Base-by-base conservation (phyloP, 1,139 yeast genomes). In the Lodderomyces orthopsilosis region DNA sequence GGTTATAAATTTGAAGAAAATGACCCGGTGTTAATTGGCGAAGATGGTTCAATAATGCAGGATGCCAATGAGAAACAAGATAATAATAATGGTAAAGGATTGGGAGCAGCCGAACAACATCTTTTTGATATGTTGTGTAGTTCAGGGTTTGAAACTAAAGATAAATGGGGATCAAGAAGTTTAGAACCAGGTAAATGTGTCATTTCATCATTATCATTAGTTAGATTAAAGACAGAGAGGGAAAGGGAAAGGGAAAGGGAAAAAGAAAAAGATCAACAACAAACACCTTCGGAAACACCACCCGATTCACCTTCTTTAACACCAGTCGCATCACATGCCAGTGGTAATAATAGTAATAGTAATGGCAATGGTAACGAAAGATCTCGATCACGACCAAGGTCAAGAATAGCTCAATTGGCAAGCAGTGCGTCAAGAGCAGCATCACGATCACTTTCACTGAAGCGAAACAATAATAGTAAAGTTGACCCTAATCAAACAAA, bases 51-150 rank as follows among this genome's bases (percentile, higher is more conserved):
- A 19, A 13, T 51, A 46, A 7, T 33, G 12, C 44, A 41, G n/a
- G 42, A 40, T 40, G 39, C 42, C 13, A 40, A 40, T 35, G 38
- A n/a, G n/a, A 34, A 24, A 35, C 35, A 38, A 19, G 38, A 43
- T 6, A 35, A 23, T 15, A 13, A 80, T 19, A 30, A 32, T 13
- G 12, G 80, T 21, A 32, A 79, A 51, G 70, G 69, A 24, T 68
- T 88, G 45, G 96, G 95, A 2, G 85, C 96, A 6, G 98, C 98
- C 0, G 99, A 94, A 62, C 93, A 86, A 60, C 98, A 93, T 64
- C 72, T 94, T 42, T 79, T 89, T 65, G 97, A 90, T 51, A 94
- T 94, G 98, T 75, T 94, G 43, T 90, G 97, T 57, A 76, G 94
- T 0, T 84, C 95, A 1, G 99, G 99, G 0, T 88, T 91, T 53